Base-by-base conservation (phyloP, 139 green algal genomes). In the Zygnema circumcarinatum region DNA sequence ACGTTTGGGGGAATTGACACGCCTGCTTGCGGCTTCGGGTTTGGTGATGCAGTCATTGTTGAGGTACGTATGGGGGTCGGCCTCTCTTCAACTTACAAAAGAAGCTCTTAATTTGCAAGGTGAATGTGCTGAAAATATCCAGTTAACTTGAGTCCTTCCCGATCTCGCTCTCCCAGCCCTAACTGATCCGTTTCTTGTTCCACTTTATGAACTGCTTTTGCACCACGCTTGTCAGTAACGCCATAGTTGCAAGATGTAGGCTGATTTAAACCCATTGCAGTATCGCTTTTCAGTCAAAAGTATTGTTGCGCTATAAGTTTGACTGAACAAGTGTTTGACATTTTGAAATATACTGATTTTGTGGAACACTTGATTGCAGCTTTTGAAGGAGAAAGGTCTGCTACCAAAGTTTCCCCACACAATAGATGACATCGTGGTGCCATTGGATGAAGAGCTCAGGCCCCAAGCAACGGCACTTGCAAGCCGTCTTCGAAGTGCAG, bases 1-100 rank as follows among this genome's bases (percentile, higher is more conserved):
- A 93, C 90, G 11, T 93, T 92, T 74, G 90, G 90, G 38, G 86
- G 87, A 1, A 84, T 25, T 36, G 84, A 92, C 74, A 86, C 81
- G 20, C 88, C 88, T 33, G 88, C 85, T n/a, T 90, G 67, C 62
- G 91, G 90, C 1, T 93, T 93, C 80, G 90, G 90, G 52, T 93
- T 93, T 74, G 90, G 97, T 16, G 97, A 99, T 79, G 96, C 96
- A 16, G 97, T 99, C 31, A 98, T 99, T 79, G 92, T 98, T 36
- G 97, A 99, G 93, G 84, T 89, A 20, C 7, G 21, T 16, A 29
- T 82, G n/a, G n/a, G n/a, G n/a, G n/a, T n/a, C n/a, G n/a, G n/a
- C n/a, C n/a, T n/a, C n/a, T n/a, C n/a, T n/a, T n/a, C n/a, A n/a
- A n/a, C n/a, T n/a, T n/a, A n/a, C n/a, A n/a, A n/a, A 72, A 81